A percentile compares a stretch with the other conserved stretches of the same genome.
phyloP scores from a whole-genome alignment of 139 green algal species.

The Astrephomene gubernaculifera region DNA sequence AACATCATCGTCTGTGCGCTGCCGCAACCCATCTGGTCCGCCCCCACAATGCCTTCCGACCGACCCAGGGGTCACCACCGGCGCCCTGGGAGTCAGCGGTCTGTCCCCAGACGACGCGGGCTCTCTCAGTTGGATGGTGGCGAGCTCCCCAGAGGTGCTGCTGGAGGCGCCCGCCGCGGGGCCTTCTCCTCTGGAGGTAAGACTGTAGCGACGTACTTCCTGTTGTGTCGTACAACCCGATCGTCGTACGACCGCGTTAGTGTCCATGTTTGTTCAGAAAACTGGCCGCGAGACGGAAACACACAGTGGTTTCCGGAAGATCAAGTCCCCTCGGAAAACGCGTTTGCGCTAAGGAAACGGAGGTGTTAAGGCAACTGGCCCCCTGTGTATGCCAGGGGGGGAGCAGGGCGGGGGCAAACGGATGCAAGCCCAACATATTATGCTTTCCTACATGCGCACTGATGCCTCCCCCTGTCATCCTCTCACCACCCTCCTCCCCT shows the following conservation, averaged over 20 bases:
- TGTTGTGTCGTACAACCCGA: neutral
- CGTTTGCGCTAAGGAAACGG: no score
- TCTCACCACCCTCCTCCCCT: neutral
- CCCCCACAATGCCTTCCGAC: no score
- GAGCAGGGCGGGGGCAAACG: neutral
- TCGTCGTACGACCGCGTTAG: no score
- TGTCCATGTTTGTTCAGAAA: no score
- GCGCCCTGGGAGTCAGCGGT: no score
- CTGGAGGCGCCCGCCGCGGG: conserved; percentile 14
- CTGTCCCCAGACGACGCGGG: neutral
- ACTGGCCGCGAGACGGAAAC: no score
- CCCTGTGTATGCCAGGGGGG: neutral
- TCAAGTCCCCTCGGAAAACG: no score
- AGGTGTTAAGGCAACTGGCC: no score
- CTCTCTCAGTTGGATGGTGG: neutral
- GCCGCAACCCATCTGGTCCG: neutral
- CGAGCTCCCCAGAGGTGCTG: conserved; percentile 21
- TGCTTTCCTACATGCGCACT: neutral
- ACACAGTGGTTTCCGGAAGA: no score
- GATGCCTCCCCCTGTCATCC: neutral
- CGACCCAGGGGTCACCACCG: neutral
- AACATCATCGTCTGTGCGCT: neutral
- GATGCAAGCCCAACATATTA: neutral
- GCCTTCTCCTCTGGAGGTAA: conserved; percentile 21
- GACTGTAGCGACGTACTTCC: neutral